Conservation (phyloP, 1,284 basidiomycete genomes). For the Ceratobasidium sp. region DNA sequence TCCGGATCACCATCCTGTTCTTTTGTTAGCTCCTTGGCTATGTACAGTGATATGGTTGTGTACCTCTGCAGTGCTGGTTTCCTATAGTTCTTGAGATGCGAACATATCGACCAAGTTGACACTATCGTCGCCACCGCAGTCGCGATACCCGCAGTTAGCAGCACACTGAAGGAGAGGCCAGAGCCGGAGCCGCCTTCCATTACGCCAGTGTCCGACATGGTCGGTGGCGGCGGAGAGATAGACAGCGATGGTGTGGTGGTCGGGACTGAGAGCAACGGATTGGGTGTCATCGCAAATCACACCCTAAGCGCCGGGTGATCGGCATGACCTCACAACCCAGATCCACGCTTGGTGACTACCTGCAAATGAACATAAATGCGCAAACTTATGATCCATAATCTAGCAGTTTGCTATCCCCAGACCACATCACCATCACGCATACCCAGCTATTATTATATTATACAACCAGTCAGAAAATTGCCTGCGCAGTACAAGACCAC, state of each 20-base stretch:
- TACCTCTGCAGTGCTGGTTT: conserved; percentile 83
- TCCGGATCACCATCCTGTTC: conserved; percentile 87
- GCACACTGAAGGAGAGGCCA: conserved; percentile 6
- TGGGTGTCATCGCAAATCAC: conserved; percentile 26
- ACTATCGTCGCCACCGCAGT: conserved; percentile 37
- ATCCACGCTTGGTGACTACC: too few species aligned
- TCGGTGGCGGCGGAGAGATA: background rate
- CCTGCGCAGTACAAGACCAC: too few species aligned
- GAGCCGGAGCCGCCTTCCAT: conserved; percentile 35
- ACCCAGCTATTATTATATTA: too few species aligned
- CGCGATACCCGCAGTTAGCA: conserved; percentile 25
- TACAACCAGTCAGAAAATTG: too few species aligned
- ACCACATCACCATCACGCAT: too few species aligned
- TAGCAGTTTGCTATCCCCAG: too few species aligned
- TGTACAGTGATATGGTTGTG: background rate
- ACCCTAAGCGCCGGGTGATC: conserved; percentile 28
- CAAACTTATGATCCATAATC: too few species aligned
- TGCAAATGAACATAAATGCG: too few species aligned
- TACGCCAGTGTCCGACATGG: background rate
- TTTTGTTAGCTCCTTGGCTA: background rate
- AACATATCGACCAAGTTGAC: conserved; percentile 30
- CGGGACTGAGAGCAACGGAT: conserved; percentile 4
- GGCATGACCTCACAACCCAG: background rate
- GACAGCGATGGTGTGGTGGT: background rate
- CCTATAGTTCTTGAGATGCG: conserved; percentile 67